Base-by-base conservation (phyloP, 2,329 filamentous ascomycete genomes). In the Graphilbum sp. region DNA sequence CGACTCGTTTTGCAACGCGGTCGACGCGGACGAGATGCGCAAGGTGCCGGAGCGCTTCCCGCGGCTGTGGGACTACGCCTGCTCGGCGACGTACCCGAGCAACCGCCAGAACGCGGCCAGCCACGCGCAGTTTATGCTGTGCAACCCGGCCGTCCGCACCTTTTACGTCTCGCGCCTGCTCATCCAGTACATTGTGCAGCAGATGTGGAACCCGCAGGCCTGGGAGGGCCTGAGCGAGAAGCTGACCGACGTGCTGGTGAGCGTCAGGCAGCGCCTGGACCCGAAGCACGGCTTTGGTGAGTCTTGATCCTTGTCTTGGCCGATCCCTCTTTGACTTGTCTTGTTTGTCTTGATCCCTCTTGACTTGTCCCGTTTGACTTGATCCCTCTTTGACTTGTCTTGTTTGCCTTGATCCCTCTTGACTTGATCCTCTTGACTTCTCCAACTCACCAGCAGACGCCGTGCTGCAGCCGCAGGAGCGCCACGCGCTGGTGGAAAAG, bases 91-190 rank as follows among this genome's bases (percentile, higher is more conserved):
- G 0, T 54, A 56, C 38, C 46, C 47, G 2, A 41, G 42, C 31
- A 43, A 46, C 31, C 36, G 39, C 6, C 39, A 43, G 18, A 51
- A 55, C 18, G 46, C 54, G 2, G 46, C 53, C 5, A 52, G 47
- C 12, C 53, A 60, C 35, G 50, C 54, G 0, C 42, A 49, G 32
- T 49, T 46, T 31, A 49, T 63, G 10, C 46, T 63, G 0, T 43
- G 45, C n/a, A 52, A 57, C 39, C 40, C 41, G 5, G 43, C 43
- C 4, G 46, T 50, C 3, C 52, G 59, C 15, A 42, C 44, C 3
- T 57, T 52, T 45, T 57, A 62, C 29, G 45, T 62, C n/a, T 50
- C 57, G 40, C 53, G 60, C 31, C 50, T 63, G 32, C 39, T 57
- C 2, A 40, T 58, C 16, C 51, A 56, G 19, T 61, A 58, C 38